These are phyloP conservation scores for Rhizophagus sp. DNA, from an alignment of 192 early-diverging fungal species.

Conservation along the genomic window DNA sequence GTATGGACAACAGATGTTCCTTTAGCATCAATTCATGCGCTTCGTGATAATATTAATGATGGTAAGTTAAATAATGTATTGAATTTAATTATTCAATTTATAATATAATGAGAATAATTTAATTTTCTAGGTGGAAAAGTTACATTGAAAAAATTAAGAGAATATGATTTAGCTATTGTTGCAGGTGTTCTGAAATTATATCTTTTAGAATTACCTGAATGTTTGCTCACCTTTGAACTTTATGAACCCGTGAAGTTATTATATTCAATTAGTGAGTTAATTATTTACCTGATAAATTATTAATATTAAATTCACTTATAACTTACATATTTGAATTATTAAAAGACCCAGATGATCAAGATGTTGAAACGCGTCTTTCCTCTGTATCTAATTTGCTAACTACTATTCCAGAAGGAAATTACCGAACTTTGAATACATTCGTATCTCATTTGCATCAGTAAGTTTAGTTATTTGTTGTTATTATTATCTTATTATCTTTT, in stretches of 20 bases:
- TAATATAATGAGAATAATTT: not conserved
- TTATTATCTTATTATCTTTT: not conserved
- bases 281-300: not conserved
- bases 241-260: constrained; percentile 68
- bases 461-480: constrained; percentile 11
- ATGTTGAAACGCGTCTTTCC: constrained; percentile 37
- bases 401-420: constrained; percentile 45
- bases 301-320: not conserved
- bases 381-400: constrained; percentile 49
- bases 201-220: constrained; percentile 71
- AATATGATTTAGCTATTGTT: constrained; percentile 57
- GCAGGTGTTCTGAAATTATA: constrained; percentile 66
- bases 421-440: constrained; percentile 47
- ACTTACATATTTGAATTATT: not conserved
- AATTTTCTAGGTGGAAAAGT: constrained; percentile 48
- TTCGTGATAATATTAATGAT: constrained; percentile 65
- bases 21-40: constrained; percentile 60
- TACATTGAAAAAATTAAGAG: constrained; percentile 52
- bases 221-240: constrained; percentile 66
- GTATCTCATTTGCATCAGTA: constrained; percentile 35
- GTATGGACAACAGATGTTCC: constrained; percentile 66
- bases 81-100: not conserved
- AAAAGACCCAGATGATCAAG: constrained; percentile 32
- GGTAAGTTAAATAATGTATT: constrained; percentile 20
- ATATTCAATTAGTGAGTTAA: constrained; percentile 55